phyloP scores from a whole-genome alignment of 345 rosid genomes.

The Mallotus nudiflorus region DNA sequence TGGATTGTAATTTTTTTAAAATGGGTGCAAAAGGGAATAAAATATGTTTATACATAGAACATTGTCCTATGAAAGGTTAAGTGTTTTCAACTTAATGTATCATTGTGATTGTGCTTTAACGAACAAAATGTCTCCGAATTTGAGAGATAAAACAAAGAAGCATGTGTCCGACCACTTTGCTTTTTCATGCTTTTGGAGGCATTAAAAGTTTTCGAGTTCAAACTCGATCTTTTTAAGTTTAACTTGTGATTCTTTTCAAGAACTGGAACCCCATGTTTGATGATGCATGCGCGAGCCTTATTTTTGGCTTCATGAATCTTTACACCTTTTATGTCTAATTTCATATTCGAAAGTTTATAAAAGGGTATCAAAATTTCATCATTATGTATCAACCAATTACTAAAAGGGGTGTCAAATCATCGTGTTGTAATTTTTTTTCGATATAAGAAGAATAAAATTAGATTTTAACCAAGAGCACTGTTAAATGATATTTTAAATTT shows the following conservation, averaged over 20 bases:
- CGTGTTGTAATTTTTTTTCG: too few species aligned
- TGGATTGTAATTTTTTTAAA: too few species aligned
- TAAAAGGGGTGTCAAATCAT: too few species aligned
- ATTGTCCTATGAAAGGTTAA: not conserved
- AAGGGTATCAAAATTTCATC: too few species aligned
- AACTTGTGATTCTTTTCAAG: not conserved
- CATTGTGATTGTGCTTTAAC: conserved; percentile 41
- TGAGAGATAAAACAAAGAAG: conserved; percentile 10
- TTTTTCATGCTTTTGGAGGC: conserved; percentile 27
- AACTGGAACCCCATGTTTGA: not conserved
- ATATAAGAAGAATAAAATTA: too few species aligned
- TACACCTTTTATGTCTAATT: not conserved
- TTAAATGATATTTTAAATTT: too few species aligned
- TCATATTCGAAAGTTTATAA: not conserved
- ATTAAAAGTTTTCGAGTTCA: conserved; percentile 10
- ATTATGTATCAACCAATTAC: too few species aligned
- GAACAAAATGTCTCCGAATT: conserved; percentile 36
- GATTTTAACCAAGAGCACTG: too few species aligned
- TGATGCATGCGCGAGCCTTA: conserved; percentile 15
- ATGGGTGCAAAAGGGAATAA: too few species aligned
- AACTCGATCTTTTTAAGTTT: not conserved
- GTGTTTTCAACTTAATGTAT: conserved; percentile 19
- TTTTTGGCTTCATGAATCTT: too few species aligned
- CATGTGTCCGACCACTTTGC: conserved; percentile 4
- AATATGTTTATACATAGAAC: too few species aligned